Evolutionary conservation across 2,329 filamentous ascomycete species (phyloP).

Genomic region (Aspergillus ochraceus): DNA sequence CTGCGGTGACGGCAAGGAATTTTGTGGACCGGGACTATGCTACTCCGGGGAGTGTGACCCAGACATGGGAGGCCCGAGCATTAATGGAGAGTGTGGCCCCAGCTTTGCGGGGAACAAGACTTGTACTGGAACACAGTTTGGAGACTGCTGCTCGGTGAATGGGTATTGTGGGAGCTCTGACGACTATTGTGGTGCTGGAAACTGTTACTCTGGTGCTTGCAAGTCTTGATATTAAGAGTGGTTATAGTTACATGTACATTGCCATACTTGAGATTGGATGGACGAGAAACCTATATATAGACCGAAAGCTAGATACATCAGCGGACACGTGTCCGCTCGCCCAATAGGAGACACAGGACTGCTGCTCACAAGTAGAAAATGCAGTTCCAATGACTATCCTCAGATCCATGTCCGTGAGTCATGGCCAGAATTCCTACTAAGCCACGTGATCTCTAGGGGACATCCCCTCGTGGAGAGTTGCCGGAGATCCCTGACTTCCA

Average conservation of each 20-base stretch:
- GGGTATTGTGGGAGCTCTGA: slow-evolving; percentile 25
- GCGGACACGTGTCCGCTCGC: background rate
- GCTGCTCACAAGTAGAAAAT: background rate
- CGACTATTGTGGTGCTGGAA: slow-evolving; percentile 22
- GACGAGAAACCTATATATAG: background rate
- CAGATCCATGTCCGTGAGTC: background rate
- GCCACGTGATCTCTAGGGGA: background rate
- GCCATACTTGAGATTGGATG: background rate
- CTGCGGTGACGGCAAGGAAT: slow-evolving; percentile 21
- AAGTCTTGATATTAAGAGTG: slow-evolving; percentile 2
- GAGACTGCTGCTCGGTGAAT: slow-evolving; percentile 23
- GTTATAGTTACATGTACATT: background rate
- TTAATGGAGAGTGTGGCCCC: slow-evolving; percentile 26
- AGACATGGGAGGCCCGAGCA: slow-evolving; percentile 23
- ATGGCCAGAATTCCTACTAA: background rate
- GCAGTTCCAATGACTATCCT: background rate
- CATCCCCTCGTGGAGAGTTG: slow-evolving; percentile 1
- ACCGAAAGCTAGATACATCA: background rate
- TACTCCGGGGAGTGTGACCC: slow-evolving; percentile 25
- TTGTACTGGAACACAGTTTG: slow-evolving; percentile 29
- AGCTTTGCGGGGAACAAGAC: slow-evolving; percentile 28
- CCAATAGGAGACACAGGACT: background rate
- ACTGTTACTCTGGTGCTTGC: slow-evolving; percentile 25
- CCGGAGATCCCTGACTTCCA: slow-evolving; percentile 1
- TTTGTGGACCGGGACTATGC: slow-evolving; percentile 25